phyloP scores from a whole-genome alignment of 495 filamentous ascomycete species.

The Letharia columbiana region DNA sequence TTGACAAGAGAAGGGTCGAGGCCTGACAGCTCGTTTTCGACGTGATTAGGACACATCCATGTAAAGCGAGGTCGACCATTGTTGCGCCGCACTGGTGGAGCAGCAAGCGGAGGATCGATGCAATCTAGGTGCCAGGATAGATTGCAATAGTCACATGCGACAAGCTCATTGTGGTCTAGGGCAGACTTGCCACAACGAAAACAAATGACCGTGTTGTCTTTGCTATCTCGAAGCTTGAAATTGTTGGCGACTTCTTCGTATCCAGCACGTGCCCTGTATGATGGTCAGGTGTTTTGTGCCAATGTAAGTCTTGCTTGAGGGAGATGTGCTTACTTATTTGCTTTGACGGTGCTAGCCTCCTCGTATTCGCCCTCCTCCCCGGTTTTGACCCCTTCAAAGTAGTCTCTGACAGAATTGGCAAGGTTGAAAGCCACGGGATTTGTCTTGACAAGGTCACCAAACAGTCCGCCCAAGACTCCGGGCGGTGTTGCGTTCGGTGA shows the following conservation, averaged over 20 bases:
- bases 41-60: slow-evolving; percentile 87
- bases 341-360: slow-evolving; percentile 39
- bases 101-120: slow-evolving; percentile 72
- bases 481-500: slow-evolving; percentile 32
- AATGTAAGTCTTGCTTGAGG: not conserved
- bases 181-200: slow-evolving; percentile 55
- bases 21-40: slow-evolving; percentile 51
- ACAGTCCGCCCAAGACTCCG: slow-evolving; percentile 49
- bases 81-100: slow-evolving; percentile 41
- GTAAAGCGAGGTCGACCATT: slow-evolving; percentile 47
- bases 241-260: slow-evolving; percentile 61
- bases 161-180: slow-evolving; percentile 50
- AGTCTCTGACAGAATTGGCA: slow-evolving; percentile 56
- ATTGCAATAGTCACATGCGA: slow-evolving; percentile 74
- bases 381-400: slow-evolving; percentile 65
- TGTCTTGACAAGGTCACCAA: slow-evolving; percentile 50
- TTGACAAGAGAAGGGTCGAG: slow-evolving; percentile 33
- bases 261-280: slow-evolving; percentile 44
- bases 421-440: slow-evolving; percentile 68
- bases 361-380: slow-evolving; percentile 72
- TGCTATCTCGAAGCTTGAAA: slow-evolving; percentile 52
- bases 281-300: slow-evolving; percentile 5
- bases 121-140: slow-evolving; percentile 88
- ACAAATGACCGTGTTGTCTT: slow-evolving; percentile 64
- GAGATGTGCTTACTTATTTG: slow-evolving; percentile 32